A percentile compares a stretch with the other conserved stretches of the same genome.
Evolutionary conservation across 768 basidiomycete species (phyloP).

Genomic region (Auricularia auricula-judae): DNA sequence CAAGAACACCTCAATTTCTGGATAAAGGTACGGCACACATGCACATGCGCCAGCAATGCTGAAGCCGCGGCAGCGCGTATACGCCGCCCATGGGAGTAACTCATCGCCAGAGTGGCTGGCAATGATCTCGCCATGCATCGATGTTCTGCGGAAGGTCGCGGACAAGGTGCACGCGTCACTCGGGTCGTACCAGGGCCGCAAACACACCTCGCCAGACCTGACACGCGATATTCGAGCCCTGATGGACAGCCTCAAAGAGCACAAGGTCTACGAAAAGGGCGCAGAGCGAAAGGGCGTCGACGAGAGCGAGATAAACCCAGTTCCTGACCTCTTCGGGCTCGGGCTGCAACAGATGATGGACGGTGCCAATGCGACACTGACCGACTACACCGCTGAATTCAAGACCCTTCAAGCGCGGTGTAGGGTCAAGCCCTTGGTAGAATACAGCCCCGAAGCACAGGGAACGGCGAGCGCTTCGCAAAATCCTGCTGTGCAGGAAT

Average conservation of each 20-base stretch:
- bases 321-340: constrained; percentile 17
- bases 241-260: constrained; percentile 13
- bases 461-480: neutral
- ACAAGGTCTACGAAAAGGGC: constrained; percentile 14
- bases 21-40: too few species aligned
- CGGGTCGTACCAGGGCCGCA: constrained; percentile 21
- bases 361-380: constrained; percentile 3
- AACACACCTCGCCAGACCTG: constrained; percentile 20
- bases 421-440: neutral
- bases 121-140: constrained; percentile 11
- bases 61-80: constrained; percentile 12
- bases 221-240: constrained; percentile 19
- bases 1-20: constrained; percentile 25
- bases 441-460: neutral
- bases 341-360: neutral
- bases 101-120: constrained; percentile 15
- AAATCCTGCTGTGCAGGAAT: neutral
- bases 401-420: constrained; percentile 9
- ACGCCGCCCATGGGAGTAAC: constrained; percentile 21
- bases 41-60: too few species aligned
- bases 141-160: constrained; percentile 16
- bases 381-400: constrained; percentile 18
- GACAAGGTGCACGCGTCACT: constrained; percentile 15
- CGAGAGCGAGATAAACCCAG: neutral
- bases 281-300: constrained; percentile 13